A percentile compares a stretch with the other conserved stretches of the same genome.
phyloP scores from a whole-genome alignment of 371 early-diverging fungal species.

The Mortierella sp. region DNA sequence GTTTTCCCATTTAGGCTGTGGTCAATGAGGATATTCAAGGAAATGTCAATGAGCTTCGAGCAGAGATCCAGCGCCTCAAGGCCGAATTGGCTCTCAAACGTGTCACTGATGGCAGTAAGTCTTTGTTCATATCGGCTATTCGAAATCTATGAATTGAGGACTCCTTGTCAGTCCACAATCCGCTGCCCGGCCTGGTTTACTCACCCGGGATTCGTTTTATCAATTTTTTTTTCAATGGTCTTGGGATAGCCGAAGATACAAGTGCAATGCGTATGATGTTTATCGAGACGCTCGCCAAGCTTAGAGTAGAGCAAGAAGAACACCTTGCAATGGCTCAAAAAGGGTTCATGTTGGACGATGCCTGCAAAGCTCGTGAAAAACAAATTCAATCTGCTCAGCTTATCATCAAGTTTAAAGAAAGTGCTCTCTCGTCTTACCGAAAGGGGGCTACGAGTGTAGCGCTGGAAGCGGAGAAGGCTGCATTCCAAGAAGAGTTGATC shows the following conservation, averaged over 20 bases:
- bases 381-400: constrained; percentile 48
- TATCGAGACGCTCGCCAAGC: constrained; percentile 29
- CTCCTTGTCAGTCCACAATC: no score
- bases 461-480: constrained; percentile 42
- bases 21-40: constrained; percentile 72
- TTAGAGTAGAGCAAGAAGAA: constrained; percentile 34
- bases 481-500: constrained; percentile 34
- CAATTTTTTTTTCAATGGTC: background rate
- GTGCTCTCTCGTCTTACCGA: constrained; percentile 34
- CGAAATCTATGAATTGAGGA: no score
- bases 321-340: constrained; percentile 38
- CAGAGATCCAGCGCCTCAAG: constrained; percentile 60
- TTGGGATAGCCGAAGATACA: constrained; percentile 15
- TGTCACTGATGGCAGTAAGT: constrained; percentile 15
- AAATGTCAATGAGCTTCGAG: constrained; percentile 65
- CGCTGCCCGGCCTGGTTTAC: no score
- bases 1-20: constrained; percentile 55
- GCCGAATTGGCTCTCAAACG: constrained; percentile 31
- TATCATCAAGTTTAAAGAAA: constrained; percentile 51
- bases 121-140: background rate
- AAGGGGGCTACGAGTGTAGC: constrained; percentile 33
- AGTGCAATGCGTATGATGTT: constrained; percentile 25
- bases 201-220: no score
- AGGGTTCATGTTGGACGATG: constrained; percentile 42
- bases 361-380: constrained; percentile 49